Conservation (phyloP, 768 basidiomycete species). For the Candolleomyces aberdarensis region DNA sequence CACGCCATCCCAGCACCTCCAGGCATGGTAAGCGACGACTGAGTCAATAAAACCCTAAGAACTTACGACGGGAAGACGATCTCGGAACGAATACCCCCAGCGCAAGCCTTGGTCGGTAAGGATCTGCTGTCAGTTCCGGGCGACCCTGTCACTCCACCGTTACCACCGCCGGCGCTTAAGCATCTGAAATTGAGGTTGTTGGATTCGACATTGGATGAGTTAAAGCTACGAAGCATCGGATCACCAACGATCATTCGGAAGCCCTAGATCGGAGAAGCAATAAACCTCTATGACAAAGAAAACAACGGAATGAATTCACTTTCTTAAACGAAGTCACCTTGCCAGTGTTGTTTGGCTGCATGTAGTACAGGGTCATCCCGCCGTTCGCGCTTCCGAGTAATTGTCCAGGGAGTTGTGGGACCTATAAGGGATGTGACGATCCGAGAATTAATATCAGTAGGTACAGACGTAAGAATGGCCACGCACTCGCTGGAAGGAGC, state of each 20-base stretch:
- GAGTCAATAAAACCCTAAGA: background rate
- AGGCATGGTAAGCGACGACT: too few species aligned
- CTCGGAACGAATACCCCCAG: conserved; percentile 1
- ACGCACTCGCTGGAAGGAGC: background rate
- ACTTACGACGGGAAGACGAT: conserved; percentile 5
- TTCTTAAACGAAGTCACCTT: conserved; percentile 2
- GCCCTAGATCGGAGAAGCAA: background rate
- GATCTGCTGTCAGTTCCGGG: background rate
- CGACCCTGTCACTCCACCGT: background rate
- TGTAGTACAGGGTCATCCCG: conserved; percentile 4
- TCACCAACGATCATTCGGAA: conserved; percentile 7
- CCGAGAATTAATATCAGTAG: background rate
- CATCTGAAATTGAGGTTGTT: conserved; percentile 1
- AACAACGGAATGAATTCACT: background rate
- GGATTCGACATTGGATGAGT: background rate
- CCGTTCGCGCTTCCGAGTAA: background rate
- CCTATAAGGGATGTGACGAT: background rate
- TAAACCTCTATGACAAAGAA: background rate
- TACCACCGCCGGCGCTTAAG: background rate
- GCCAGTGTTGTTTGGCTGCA: background rate
- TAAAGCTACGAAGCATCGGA: conserved; percentile 2
- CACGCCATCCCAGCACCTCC: conserved; percentile 2
- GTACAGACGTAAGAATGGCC: background rate
- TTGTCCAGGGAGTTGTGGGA: background rate
- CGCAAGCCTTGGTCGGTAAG: background rate